Evolutionary conservation across 176 grass and related monocot species (phyloP).

Genomic region (Typha latifolia): DNA sequence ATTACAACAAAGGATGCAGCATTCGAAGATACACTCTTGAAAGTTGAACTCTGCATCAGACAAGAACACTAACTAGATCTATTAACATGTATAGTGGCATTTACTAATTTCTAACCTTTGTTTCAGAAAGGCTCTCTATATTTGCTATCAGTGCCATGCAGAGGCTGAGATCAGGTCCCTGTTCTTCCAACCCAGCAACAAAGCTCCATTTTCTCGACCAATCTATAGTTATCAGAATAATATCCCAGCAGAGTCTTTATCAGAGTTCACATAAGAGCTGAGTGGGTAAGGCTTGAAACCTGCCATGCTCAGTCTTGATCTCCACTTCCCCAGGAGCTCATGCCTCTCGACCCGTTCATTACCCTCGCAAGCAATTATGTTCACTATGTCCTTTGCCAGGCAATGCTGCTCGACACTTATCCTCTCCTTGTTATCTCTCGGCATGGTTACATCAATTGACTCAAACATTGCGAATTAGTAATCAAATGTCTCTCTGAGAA

Average conservation of each 20-base stretch:
- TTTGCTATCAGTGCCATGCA: slow-evolving; percentile 59
- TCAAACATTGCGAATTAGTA: slow-evolving; percentile 97
- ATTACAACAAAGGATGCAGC: too few species aligned
- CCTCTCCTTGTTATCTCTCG: slow-evolving; percentile 68
- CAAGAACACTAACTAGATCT: not conserved
- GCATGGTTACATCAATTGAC: slow-evolving; percentile 59
- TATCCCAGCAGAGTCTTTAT: slow-evolving; percentile 68
- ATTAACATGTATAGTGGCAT: not conserved
- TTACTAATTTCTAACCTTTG: not conserved
- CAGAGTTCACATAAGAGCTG: slow-evolving; percentile 77
- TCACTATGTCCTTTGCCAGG: slow-evolving; percentile 90
- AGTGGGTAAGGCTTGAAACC: slow-evolving; percentile 87
- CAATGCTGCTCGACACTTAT: slow-evolving; percentile 96
- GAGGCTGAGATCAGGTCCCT: slow-evolving; percentile 94
- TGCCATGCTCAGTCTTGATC: slow-evolving; percentile 85
- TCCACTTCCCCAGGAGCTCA: slow-evolving; percentile 94
- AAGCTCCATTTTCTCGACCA: slow-evolving; percentile 74
- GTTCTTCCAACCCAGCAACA: slow-evolving; percentile 89
- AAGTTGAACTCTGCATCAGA: too few species aligned
- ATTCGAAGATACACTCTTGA: too few species aligned
- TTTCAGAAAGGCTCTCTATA: not conserved
- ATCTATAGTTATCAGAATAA: slow-evolving; percentile 81
- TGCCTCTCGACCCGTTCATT: slow-evolving; percentile 81
- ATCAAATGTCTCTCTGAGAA: slow-evolving; percentile 74
- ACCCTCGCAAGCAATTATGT: slow-evolving; percentile 92